Base-by-base conservation (phyloP, 225 moss, liverwort and hornwort genomes). In the Pseudoscleropodium purum region DNA sequence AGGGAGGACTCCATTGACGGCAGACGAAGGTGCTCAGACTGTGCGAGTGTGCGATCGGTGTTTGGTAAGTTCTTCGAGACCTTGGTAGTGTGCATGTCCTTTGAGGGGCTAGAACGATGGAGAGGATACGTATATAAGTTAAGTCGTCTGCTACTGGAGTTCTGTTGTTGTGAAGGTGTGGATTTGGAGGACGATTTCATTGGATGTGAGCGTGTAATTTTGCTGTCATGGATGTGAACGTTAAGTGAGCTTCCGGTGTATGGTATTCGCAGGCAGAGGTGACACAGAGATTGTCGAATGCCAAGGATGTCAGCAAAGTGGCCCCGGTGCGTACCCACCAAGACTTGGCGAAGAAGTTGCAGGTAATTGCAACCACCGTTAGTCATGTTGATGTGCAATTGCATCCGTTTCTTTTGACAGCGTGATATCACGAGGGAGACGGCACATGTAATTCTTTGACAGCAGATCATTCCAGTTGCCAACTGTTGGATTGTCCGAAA, bases 21-120 rank as follows among this genome's bases (percentile, higher is more conserved):
- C 95, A 81, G 97, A 97, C 89, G 96, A 97, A 85, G 97, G 94
- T 92, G 94, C 99, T 88, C 97, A 97, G 91, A 88, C 92, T 89
- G 99, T 99, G 81, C 96, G 99, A 88, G 99, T 97, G 47, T 99
- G 99, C 89, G 99, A 99, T 93, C 99, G 95, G 47, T 99, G 99
- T 89, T 91, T 99, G 96, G 98, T 98, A 95, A 49, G 91, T 84
- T 57, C 33, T 82, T 86, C 8, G 33, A 73, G 76, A 91, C 31
- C 49, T 41, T 41, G 18, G 27, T 60, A 39, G 10, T 80, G 66
- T 85, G 56, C 59, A 47, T 82, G 76, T 82, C 24, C 21, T 86
- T 59, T 34, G 37, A 56, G 52, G 26, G 37, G 62, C n/a, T 79
- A 78, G 64, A 85, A 43, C 15, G 34, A n/a, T 49, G 57, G 73